Base-by-base conservation (phyloP, 345 rosid genomes). In the Balakata baccata region DNA sequence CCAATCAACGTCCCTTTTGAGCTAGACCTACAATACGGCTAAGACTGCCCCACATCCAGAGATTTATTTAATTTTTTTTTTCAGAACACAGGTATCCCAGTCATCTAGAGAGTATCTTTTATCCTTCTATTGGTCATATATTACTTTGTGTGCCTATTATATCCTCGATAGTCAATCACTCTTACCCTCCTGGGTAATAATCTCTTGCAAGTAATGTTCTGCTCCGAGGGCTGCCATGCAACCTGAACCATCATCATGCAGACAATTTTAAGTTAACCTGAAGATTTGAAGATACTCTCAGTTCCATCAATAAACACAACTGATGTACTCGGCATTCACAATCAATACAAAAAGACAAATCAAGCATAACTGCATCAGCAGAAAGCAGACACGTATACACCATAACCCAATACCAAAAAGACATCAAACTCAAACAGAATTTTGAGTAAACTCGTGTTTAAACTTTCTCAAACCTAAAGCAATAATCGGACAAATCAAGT, bases 201-300 rank as follows among this genome's bases (percentile, higher is more conserved):
- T 83, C 84, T 93, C 83, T 51, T 92, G 97, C 80, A 95, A 81
- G 83, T 89, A 95, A 81, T 95, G 99, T 71, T 92, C 97, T 10
- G 98, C 98, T 45, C 92, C 99, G 74, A 92, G 84, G 17, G 99
- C 99, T 64, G 99, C 97, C 98, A 92, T 95, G 88, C 98, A 95
- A 37, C 99, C 99, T 95, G 83, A 85, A 84, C 51, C 64, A 58
- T 50, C 56, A 64, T n/a, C 34, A 38, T 37, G 49, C 50, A 64
- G 45, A 64, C 51, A 34, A 46, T 17, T 29, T 29, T 41, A 14
- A 47, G 2, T 14, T 23, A 11, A 68, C 22, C 2, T 1, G 10
- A 43, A 43, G 10, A 43, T 10, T 43, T 4, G 47, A 43, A 43
- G 47, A 43, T 43, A 43, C 7, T 43, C 10, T 29, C 7, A 6